Evolutionary conservation across 176 grass and related monocot species (phyloP).

Genomic region (Rhynchospora tenuis): DNA sequence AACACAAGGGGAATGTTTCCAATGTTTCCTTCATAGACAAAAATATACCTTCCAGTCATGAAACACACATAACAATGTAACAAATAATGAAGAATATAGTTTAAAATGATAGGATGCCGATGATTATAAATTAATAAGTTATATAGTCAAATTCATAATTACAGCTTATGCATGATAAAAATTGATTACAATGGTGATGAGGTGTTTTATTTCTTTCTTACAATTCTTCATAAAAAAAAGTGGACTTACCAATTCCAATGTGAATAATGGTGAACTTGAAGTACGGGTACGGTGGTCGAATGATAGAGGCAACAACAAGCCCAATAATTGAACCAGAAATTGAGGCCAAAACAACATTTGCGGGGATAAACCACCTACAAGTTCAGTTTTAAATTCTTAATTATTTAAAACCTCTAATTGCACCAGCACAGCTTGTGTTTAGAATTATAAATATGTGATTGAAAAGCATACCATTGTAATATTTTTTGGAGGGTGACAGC

Average conservation of each 20-base stretch:
- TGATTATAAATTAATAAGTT: neutral
- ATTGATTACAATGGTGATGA: neutral
- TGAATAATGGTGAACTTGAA: conserved; percentile 98
- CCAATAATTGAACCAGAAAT: conserved; percentile 80
- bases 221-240: neutral
- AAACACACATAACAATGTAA: neutral
- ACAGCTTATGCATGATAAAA: neutral
- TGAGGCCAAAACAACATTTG: conserved; percentile 80
- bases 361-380: conserved; percentile 97
- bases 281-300: conserved; percentile 87
- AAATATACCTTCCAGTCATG: neutral
- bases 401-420: neutral
- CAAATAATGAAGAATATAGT: neutral
- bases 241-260: conserved; percentile 74
- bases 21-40: conserved; percentile 71
- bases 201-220: neutral
- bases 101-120: neutral
- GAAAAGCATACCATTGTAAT: conserved; percentile 57
- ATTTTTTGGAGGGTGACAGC: conserved; percentile 77
- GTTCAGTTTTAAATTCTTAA: neutral
- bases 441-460: neutral
- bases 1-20: conserved; percentile 98
- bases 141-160: neutral
- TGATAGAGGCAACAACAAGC: conserved; percentile 73
- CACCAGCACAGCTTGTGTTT: neutral